These are phyloP conservation scores for Phytophthora boehmeriae DNA, from an alignment of 352 stramenopile genomes.

Conservation along the genomic window DNA sequence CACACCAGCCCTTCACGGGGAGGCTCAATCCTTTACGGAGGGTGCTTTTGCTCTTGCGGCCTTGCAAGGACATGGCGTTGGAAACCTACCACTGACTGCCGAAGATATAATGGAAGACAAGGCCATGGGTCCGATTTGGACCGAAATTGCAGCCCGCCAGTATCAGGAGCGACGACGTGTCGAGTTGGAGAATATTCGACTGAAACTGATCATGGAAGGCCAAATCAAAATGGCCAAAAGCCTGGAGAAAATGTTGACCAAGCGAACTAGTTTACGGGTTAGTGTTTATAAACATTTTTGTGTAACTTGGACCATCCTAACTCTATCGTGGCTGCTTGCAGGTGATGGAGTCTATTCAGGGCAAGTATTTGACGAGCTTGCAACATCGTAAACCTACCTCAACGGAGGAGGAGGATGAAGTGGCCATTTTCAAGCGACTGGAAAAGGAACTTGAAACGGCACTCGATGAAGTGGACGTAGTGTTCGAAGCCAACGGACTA, in stretches of 20 bases:
- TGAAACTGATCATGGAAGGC: constrained; percentile 54
- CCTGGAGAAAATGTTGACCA: constrained; percentile 60
- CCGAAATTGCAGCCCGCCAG: constrained; percentile 56
- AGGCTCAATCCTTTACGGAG: constrained; percentile 28
- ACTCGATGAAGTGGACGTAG: constrained; percentile 48
- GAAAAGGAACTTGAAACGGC: constrained; percentile 48
- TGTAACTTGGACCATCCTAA: constrained; percentile 9
- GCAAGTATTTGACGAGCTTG: constrained; percentile 45
- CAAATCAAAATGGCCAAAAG: constrained; percentile 62
- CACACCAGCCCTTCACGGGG: constrained; percentile 11
- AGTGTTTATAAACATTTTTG: neutral
- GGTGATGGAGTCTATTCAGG: constrained; percentile 57
- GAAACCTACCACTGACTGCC: constrained; percentile 14
- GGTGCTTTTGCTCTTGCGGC: constrained; percentile 27
- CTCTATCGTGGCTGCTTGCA: constrained; percentile 26
- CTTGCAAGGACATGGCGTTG: constrained; percentile 23
- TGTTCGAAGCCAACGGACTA: constrained; percentile 58
- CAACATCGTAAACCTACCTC: constrained; percentile 45
- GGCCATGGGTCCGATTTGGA: constrained; percentile 54
- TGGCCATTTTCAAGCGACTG: constrained; percentile 52
- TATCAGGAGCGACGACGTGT: constrained; percentile 52
- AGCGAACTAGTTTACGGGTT: constrained; percentile 52
- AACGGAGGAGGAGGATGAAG: constrained; percentile 47
- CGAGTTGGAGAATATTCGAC: constrained; percentile 63
- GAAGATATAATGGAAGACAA: constrained; percentile 35